These are phyloP conservation scores for Fusarium sterilihyphosum DNA, from an alignment of 2,329 filamentous ascomycete species.

Conservation along the genomic window DNA sequence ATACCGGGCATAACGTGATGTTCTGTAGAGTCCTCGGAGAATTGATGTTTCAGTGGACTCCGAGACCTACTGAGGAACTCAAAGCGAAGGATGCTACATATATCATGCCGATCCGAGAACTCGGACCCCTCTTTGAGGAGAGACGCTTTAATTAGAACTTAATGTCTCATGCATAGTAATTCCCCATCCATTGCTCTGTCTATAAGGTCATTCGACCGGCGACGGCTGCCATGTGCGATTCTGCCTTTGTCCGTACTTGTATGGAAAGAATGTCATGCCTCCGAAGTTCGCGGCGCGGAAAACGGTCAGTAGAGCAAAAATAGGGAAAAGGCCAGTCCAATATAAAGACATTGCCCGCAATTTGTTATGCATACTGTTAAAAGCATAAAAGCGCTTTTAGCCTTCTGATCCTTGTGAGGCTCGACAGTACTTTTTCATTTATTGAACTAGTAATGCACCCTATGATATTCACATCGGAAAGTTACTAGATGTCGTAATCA, in stretches of 20 bases:
- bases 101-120: accelerated
- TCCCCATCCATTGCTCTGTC: no score
- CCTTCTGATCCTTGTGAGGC: not conserved
- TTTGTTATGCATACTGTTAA: no score
- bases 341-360: no score
- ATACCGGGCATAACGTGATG: not conserved
- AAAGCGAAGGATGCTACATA: not conserved
- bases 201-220: not conserved
- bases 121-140: no score
- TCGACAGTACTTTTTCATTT: not conserved
- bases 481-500: not conserved
- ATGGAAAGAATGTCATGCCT: not conserved
- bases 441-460: not conserved
- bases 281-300: not conserved
- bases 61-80: no score
- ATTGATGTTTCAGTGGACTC: not conserved
- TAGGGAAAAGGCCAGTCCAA: not conserved
- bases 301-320: accelerated
- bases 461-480: not conserved
- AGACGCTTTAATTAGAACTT: not conserved
- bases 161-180: no score
- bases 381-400: not conserved
- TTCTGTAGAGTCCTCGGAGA: not conserved
- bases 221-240: no score
- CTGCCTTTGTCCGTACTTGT: no score